Percentiles rank a stretch among this genome's conserved stretches.
phyloP scores from a whole-genome alignment of 257 asterid genomes.

The Jaltomata sinuosa region DNA sequence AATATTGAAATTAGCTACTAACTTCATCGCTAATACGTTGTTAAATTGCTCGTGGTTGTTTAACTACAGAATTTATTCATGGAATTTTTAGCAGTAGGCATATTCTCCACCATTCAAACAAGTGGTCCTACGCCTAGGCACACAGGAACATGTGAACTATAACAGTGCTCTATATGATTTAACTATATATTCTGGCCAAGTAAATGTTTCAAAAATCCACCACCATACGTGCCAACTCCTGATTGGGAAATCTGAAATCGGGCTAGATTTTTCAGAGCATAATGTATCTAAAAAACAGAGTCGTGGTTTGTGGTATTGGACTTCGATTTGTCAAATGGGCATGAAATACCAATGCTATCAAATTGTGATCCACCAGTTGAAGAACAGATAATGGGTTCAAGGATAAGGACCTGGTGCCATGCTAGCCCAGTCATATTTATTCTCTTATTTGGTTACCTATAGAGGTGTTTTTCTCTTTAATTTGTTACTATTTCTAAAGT shows the following conservation, averaged over 20 bases:
- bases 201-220: not conserved
- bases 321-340: not conserved
- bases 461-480: too few species aligned
- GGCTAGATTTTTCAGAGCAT: not conserved
- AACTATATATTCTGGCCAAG: not conserved
- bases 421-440: not conserved
- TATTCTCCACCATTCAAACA: not conserved
- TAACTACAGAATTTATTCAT: not conserved
- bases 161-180: not conserved
- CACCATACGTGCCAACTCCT: not conserved
- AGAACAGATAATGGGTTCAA: not conserved
- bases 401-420: not conserved
- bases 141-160: not conserved
- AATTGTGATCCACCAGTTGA: not conserved
- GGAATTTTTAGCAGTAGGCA: not conserved
- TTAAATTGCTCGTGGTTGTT: not conserved
- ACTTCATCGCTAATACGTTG: not conserved
- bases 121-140: not conserved
- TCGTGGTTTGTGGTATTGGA: not conserved
- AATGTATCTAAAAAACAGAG: not conserved
- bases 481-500: too few species aligned
- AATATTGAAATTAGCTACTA: rapidly evolving
- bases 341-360: not conserved
- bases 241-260: not conserved
- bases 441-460: too few species aligned